Base-by-base conservation (phyloP, 306 rosid genomes). In the Gleditsia sinensis region DNA sequence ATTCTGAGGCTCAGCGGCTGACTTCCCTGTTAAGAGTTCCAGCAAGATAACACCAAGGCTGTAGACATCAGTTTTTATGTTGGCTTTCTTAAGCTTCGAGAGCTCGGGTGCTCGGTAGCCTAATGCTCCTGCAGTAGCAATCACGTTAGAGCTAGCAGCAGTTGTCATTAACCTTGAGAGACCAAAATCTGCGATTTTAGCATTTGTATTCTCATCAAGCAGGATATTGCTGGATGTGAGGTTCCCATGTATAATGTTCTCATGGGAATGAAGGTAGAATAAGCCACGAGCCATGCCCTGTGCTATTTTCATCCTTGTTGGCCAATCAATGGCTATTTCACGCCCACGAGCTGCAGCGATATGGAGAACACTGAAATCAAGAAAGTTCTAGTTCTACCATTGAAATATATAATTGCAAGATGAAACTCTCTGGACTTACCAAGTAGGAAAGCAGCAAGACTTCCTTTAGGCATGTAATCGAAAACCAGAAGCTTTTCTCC, bases 401-500 rank as follows among this genome's bases (percentile, higher is more conserved):
- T 20, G 16, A 45, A 14, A 24, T 10, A 42, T 63, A 24, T 21
- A 54, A 36, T 17, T 57, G 75, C 25, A 36, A 3, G 3, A 23
- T 39, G 36, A 49, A 55, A 67, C 50, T 32, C 9, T 33, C 12
- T 16, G 49, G 30, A 33, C 80, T 78, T 83, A 88, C 97, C 94
- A 56, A 87, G 92, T 32, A 91, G 86, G 69, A 86, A 87, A 14
- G 89, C 30, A 50, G 94, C 82, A 14, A 91, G 94, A 61, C 87
- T 88, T 34, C 90, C 98, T 33, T 71, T 87, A 6, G 96, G 84
- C 85, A 91, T 87, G 87, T 84, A 91, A 50, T 91, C 96, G 39
- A 91, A 93, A 62, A 91, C 98, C 30, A 93, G 89, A 76, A 93
- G 96, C 86, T 91, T 93, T 67, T 93, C 98, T 66, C 97, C 97